Evolutionary conservation across 2,329 filamentous ascomycete genomes (phyloP).

Genomic region (Diaporthe ilicicola): DNA sequence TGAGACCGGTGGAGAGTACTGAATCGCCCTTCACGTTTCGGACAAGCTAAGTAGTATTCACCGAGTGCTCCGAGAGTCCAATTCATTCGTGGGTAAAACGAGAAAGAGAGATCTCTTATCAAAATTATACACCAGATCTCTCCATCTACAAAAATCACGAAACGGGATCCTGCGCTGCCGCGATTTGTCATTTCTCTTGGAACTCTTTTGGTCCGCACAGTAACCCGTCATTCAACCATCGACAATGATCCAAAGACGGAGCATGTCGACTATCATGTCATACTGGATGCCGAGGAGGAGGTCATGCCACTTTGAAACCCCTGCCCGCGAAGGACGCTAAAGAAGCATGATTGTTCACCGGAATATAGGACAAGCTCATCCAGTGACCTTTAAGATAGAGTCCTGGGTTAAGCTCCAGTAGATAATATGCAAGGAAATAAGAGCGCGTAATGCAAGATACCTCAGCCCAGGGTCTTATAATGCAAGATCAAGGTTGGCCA

Average conservation of each 20-base stretch:
- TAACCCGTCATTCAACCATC: neutral
- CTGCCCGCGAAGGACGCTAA: conserved; percentile 1
- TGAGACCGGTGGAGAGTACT: neutral
- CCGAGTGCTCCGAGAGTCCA: neutral
- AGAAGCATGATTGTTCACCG: no score
- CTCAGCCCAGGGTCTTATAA: no score
- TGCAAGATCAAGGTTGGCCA: no score
- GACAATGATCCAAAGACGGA: neutral
- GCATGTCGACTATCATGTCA: neutral
- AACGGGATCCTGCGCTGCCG: neutral
- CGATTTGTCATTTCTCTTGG: neutral
- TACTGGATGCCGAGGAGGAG: neutral
- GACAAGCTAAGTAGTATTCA: neutral
- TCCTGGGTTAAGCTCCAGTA: no score
- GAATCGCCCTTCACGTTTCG: neutral
- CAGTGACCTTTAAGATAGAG: no score
- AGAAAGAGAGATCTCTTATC: neutral
- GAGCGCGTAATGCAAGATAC: no score
- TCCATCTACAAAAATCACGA: neutral
- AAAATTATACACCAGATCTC: neutral
- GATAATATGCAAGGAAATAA: no score
- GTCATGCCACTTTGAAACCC: neutral
- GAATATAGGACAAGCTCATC: no score
- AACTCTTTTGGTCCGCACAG: neutral
- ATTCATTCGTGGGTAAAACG: neutral